A percentile compares a stretch with the other conserved stretches of the same genome.
Evolutionary conservation across 257 asterid genomes (phyloP).

Genomic region (Cordia subcordata): DNA sequence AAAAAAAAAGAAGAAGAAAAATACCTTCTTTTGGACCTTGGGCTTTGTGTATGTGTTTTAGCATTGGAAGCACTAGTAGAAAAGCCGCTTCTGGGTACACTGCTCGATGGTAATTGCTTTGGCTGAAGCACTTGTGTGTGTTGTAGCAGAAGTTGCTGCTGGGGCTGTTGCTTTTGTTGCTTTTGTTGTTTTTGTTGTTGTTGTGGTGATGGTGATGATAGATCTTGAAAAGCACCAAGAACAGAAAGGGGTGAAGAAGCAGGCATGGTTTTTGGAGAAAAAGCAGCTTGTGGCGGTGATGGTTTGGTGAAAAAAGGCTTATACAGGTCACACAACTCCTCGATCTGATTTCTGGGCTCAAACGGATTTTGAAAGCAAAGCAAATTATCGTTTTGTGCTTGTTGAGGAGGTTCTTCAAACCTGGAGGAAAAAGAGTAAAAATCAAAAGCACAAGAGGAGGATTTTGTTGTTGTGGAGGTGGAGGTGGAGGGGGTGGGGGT

Average conservation of each 20-base stretch:
- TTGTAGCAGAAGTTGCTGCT: constrained; percentile 8
- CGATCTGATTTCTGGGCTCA: constrained; percentile 30
- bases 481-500: constrained; percentile 15
- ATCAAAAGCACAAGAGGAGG: neutral
- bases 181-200: too few species aligned
- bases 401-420: constrained; percentile 25
- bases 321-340: constrained; percentile 57
- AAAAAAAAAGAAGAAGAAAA: too few species aligned
- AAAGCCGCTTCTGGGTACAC: constrained; percentile 25
- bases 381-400: constrained; percentile 31
- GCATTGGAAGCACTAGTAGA: constrained; percentile 8
- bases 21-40: constrained; percentile 89
- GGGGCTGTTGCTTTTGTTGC: constrained; percentile 5
- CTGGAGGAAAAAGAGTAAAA: constrained; percentile 2
- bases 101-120: constrained; percentile 24
- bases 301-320: constrained; percentile 49
- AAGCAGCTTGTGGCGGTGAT: constrained; percentile 8
- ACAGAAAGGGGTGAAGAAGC: constrained; percentile 63
- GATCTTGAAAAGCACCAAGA: constrained; percentile 59
- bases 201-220: constrained; percentile 33
- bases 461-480: neutral
- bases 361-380: constrained; percentile 42
- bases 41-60: constrained; percentile 29
- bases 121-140: constrained; percentile 19
- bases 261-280: constrained; percentile 38